A percentile compares a stretch with the other conserved stretches of the same genome.
These are phyloP conservation scores for Ogataea paraovalis DNA, from an alignment of 805 yeast species.

Conservation along the genomic window DNA sequence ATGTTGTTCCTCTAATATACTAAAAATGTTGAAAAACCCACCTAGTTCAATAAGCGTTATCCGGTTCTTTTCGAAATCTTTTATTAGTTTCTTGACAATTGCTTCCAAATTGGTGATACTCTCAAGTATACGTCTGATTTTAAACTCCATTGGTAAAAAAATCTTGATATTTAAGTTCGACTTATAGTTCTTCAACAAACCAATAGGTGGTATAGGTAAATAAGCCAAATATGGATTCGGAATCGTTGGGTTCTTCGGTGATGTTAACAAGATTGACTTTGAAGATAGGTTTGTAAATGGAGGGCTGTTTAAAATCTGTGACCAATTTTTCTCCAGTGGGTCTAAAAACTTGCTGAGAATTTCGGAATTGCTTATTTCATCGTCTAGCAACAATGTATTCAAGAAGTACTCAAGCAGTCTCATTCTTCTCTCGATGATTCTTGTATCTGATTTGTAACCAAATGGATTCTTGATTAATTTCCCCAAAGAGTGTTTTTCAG, in stretches of 20 bases:
- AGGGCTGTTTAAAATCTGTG: slow-evolving; percentile 35
- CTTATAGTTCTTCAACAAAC: slow-evolving; percentile 24
- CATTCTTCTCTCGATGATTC: slow-evolving; percentile 44
- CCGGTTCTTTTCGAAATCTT: slow-evolving; percentile 38
- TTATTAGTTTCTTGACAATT: slow-evolving; percentile 34
- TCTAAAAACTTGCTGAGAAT: slow-evolving; percentile 46
- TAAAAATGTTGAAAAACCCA: slow-evolving; percentile 53
- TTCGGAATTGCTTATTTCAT: slow-evolving; percentile 33
- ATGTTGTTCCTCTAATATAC: slow-evolving; percentile 39
- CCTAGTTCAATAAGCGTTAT: slow-evolving; percentile 47
- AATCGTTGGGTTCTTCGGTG: slow-evolving; percentile 47
- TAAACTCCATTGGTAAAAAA: slow-evolving; percentile 26
- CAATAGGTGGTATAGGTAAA: slow-evolving; percentile 39
- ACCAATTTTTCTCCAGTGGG: slow-evolving; percentile 48
- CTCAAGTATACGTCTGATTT: slow-evolving; percentile 13
- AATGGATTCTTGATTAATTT: slow-evolving; percentile 30
- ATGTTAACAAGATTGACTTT: slow-evolving; percentile 43
- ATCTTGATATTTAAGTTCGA: slow-evolving; percentile 23
- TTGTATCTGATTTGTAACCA: slow-evolving; percentile 27
- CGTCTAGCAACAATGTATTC: slow-evolving; percentile 34
- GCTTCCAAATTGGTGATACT: slow-evolving; percentile 31
- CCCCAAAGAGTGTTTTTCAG: slow-evolving; percentile 66
- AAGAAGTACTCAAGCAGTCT: slow-evolving; percentile 43
- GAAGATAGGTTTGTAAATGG: slow-evolving; percentile 43
- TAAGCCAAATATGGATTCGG: slow-evolving; percentile 51